Base-by-base conservation (phyloP, 1,284 basidiomycete species). In the Boletus semigastroideus region DNA sequence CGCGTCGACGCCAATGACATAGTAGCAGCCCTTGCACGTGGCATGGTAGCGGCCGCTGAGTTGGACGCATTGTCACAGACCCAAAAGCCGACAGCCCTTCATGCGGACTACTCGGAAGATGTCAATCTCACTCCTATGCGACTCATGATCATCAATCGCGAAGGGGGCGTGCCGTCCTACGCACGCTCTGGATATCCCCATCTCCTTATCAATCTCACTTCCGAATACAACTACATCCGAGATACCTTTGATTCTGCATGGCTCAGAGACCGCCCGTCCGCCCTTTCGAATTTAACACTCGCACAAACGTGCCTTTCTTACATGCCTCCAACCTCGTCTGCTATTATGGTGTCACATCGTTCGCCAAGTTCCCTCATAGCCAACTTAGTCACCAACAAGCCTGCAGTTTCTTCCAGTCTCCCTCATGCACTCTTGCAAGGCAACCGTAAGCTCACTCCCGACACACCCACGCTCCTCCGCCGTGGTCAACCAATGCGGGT, bases 331-430 rank as follows among this genome's bases (percentile, higher is more conserved):
- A 84, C 90, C 1, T 93, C 95, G 4, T 96, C 93, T 17, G 96
- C 94, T 13, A 80, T 99, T 57, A 90, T 99, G 80, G 97, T 98
- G 46, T 97, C 94, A 13, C 97, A 99, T 74, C 92, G 95, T 33
- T 97, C 94, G 2, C 93, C 95, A 0, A 92, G 91, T 52, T 92
- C 92, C 3, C 83, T 99, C 55, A 98, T 99, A 61, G 96, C 86
- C 41, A 98, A 99, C 70, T 80, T 99, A 40, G 96, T 99, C 67
- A 99, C 97, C 44, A 99, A 99, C 74, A 97, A 96, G 68, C 97
- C 97, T 2, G 94, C 94, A 1, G 86, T 98, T 60, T 95, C 92
- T 59, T 97, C 96, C 2, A 94, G 92, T 54, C 78, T 99, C 25
- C 94, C 96, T 31, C 94, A 98, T 61, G 91, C 94, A 3, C 79